A percentile compares a stretch with the other conserved stretches of the same genome.
phyloP scores from a whole-genome alignment of 2,329 filamentous ascomycete genomes.

The Alternaria viburni region DNA sequence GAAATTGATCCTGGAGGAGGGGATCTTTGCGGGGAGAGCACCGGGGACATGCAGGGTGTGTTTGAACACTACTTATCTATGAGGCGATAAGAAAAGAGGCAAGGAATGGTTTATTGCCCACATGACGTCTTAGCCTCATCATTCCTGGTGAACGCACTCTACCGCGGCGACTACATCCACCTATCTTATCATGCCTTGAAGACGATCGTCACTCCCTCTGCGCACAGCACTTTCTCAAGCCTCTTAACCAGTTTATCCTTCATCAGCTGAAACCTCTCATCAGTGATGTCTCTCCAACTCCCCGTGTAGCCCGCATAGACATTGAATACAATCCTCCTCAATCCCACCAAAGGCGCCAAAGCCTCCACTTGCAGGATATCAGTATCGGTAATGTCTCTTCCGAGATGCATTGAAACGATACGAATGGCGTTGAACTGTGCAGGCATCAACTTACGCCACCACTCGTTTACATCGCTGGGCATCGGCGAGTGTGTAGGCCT shows the following conservation, averaged over 20 bases:
- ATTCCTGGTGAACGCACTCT: neutral
- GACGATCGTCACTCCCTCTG: neutral
- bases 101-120: neutral
- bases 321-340: neutral
- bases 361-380: neutral
- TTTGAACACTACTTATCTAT: neutral
- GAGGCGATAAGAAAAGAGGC: neutral
- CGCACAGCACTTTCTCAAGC: neutral
- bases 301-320: neutral
- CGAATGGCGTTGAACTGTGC: neutral
- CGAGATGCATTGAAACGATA: neutral
- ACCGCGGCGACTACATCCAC: neutral
- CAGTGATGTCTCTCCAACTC: neutral
- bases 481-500: neutral
- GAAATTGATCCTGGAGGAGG: neutral
- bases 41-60: neutral
- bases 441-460: neutral
- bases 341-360: neutral
- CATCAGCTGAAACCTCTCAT: neutral
- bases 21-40: neutral
- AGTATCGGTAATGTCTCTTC: neutral
- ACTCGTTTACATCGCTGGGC: neutral
- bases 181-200: neutral
- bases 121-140: neutral
- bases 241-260: neutral